Evolutionary conservation across 2,329 filamentous ascomycete species (phyloP), one percentile per base, ranked within the genome.

Genomic region (Diaporthe velutina): DNA sequence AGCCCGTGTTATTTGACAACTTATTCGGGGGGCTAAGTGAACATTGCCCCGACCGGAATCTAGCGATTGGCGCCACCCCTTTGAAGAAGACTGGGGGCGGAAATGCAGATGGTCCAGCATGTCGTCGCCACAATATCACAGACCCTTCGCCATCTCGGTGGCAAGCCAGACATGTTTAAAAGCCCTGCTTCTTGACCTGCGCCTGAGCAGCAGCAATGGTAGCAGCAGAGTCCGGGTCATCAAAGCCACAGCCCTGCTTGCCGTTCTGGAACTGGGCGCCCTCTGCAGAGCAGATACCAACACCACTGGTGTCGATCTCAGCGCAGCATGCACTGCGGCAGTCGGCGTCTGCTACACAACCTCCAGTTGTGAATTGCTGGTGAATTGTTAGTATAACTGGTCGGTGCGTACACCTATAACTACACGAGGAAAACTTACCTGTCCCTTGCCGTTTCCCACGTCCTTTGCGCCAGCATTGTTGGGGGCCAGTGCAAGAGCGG

Each of bases 181-280:
- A 83, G 0, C 81, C 81, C 77, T 83, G 80, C 75, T 78, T 80
- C 61, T 74, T 68, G 45, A 82, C 81, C 78, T 83, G 80, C 1
- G 79, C 81, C 79, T 83, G 71, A 17, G 81, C 81, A 0, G 78
- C 79, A 5, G 79, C 79, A 71, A 83, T 82, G 10, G 81, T 81
- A 3, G 76, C 73, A 1, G 74, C 75, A 12, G 81, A 75, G 70
- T 83, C 81, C 64, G 81, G 81, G 75, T 83, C 81, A 57, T 77
- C 78, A 74, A 83, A 83, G 73, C 78, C 77, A 75, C 81, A 83
- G 55, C 81, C 81, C n/a, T 77, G 76, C 80, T 83, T 83, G 72
- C 81, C 81, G 77, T 80, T 80, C 77, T 83, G 81, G 74, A 78
- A 78, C 71, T 78, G 75, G 6, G 81, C 81, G n/a, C 77, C 80